Base-by-base conservation (phyloP, 805 yeast species). In the Soucietia sequanensis region DNA sequence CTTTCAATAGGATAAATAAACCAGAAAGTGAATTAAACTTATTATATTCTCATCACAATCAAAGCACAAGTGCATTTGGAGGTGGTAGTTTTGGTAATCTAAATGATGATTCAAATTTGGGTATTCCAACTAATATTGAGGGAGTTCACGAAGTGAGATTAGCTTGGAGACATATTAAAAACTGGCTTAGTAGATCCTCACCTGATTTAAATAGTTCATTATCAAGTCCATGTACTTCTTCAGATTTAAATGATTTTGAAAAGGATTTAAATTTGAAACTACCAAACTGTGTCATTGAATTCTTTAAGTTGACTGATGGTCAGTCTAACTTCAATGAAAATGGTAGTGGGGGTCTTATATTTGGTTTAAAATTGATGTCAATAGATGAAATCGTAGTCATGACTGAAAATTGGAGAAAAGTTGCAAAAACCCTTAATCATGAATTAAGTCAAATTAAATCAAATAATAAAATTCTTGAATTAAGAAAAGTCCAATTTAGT, bases 111-210 rank as follows among this genome's bases (percentile, higher is more conserved):
- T 65, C 54, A 41, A 71, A 55, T 37, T 73, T 44, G 48, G 64
- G 46, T 24, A 48, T 54, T 13, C 52, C 52, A 10, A 57, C 55
- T 22, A 35, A 17, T 50, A 61, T 56, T 12, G 84, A 78, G 28
- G 95, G 95, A 31, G 81, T 84, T 17, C 80, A 91, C 35, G 87
- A 90, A 43, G 68, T 76, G 2, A 69, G 82, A 23, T 75, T 80
- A 15, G 84, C 96, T 9, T 91, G 98, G 98, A 75, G 84, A 43
- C 90, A 90, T 50, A 80, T 91, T 38, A 91, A 86, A 46, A 68
- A 78, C 13, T 91, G 97, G 96, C 68, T 91, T 13, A 72, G 76
- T 23, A 76, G 78, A 37, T 75, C 87, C 58, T 83, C 81, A 44
- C 85, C 93, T 1, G 99, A 91, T 60, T 67, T 93, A 37, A 75